Percentiles rank a stretch among this genome's conserved stretches.
phyloP scores from a whole-genome alignment of 345 rosid genomes.

The Erysimum cheiranthoides region DNA sequence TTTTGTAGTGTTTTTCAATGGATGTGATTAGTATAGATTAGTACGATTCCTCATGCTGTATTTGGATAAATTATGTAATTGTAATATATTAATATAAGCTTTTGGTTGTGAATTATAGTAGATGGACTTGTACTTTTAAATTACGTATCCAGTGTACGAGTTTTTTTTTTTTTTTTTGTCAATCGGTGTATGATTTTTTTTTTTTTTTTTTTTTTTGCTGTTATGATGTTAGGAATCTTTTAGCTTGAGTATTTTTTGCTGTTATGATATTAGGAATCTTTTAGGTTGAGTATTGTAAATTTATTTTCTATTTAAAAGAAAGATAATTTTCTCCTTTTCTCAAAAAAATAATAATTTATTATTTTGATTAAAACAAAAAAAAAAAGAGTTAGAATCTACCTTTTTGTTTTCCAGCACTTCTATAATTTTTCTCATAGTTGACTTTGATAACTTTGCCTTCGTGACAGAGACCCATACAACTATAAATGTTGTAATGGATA shows the following conservation, averaged over 20 bases:
- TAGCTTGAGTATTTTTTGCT: not conserved
- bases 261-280: not conserved
- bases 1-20: conserved; percentile 22
- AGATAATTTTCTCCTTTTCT: not conserved
- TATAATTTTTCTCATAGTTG: conserved; percentile 32
- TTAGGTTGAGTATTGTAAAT: not conserved
- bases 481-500: not conserved
- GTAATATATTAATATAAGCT: not conserved
- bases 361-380: not conserved
- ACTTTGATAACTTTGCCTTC: conserved; percentile 31
- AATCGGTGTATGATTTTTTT: too few relatives aligned
- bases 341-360: not conserved
- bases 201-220: too few relatives aligned
- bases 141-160: not conserved
- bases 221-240: not conserved
- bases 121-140: not conserved
- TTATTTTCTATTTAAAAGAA: not conserved
- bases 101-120: not conserved
- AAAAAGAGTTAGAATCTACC: conserved; percentile 6
- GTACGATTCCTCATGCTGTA: conserved; percentile 9
- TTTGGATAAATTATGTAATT: conserved; percentile 6
- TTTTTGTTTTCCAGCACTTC: conserved; percentile 34
- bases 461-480: conserved; percentile 32
- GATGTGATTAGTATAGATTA: conserved; percentile 19
- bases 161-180: not conserved